Conservation (phyloP, 805 yeast species). For the Schizosaccharomyces lindneri region DNA sequence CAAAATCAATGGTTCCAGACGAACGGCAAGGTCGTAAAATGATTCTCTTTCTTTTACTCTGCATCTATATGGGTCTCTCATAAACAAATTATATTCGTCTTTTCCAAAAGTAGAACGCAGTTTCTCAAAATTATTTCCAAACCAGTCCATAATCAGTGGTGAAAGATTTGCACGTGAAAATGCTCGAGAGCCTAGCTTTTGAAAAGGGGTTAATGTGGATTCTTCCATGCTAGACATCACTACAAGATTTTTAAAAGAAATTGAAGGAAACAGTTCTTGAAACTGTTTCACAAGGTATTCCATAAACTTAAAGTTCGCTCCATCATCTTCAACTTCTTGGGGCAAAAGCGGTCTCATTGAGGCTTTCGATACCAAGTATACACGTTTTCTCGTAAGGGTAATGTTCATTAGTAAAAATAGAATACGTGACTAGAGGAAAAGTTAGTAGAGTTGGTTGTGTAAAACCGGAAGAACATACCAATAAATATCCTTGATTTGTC, state of each 20-base stretch:
- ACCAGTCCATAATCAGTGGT: background rate
- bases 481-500: background rate
- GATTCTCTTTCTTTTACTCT: conserved; percentile 82
- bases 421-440: background rate
- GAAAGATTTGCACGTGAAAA: background rate
- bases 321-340: conserved; percentile 17
- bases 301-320: background rate
- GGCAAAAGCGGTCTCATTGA: background rate
- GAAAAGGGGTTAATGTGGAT: background rate
- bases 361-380: background rate
- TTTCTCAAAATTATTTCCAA: conserved; percentile 11
- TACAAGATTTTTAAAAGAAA: background rate
- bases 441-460: background rate
- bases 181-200: background rate
- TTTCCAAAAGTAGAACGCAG: conserved; percentile 76
- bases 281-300: background rate
- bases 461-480: background rate
- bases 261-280: background rate
- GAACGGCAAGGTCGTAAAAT: conserved; percentile 83
- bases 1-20: conserved; percentile 74
- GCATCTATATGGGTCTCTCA: conserved; percentile 72
- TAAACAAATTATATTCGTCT: conserved; percentile 40
- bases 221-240: background rate
- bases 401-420: background rate
- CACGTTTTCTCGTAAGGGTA: background rate